phyloP scores from a whole-genome alignment of 2,329 filamentous ascomycete genomes.

The Xylaria sp. region DNA sequence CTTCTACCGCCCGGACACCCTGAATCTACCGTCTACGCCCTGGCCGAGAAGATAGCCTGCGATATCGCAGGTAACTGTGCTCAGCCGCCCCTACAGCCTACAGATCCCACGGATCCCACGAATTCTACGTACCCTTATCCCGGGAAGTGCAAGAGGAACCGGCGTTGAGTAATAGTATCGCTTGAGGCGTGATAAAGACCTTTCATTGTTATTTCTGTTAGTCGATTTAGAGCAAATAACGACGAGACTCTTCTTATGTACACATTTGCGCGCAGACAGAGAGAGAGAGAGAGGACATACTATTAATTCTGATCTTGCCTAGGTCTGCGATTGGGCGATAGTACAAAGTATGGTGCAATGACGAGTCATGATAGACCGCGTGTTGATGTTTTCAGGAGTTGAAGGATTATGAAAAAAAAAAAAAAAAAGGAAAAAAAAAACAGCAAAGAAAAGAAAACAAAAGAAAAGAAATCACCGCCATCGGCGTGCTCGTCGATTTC shows the following conservation, averaged over 20 bases:
- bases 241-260: constrained; percentile 3
- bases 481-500: background rate
- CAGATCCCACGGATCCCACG: background rate
- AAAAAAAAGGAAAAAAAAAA: no score
- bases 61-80: constrained; percentile 37
- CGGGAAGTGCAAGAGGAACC: constrained; percentile 24
- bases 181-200: background rate
- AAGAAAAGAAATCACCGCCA: no score
- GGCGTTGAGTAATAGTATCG: background rate
- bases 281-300: background rate
- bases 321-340: background rate
- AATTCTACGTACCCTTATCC: constrained; percentile 22
- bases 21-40: constrained; percentile 43
- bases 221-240: background rate
- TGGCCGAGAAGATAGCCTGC: constrained; percentile 39
- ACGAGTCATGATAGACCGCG: background rate
- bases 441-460: no score
- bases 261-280: background rate
- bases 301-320: background rate
- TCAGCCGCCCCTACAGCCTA: constrained; percentile 23
- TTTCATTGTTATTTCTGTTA: background rate
- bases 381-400: background rate
- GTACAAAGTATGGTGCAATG: background rate
- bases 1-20: constrained; percentile 46
- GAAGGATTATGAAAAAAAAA: background rate